These are phyloP conservation scores for Yamadazyma diddensiae DNA, from an alignment of 1,139 yeast species.

Conservation along the genomic window DNA sequence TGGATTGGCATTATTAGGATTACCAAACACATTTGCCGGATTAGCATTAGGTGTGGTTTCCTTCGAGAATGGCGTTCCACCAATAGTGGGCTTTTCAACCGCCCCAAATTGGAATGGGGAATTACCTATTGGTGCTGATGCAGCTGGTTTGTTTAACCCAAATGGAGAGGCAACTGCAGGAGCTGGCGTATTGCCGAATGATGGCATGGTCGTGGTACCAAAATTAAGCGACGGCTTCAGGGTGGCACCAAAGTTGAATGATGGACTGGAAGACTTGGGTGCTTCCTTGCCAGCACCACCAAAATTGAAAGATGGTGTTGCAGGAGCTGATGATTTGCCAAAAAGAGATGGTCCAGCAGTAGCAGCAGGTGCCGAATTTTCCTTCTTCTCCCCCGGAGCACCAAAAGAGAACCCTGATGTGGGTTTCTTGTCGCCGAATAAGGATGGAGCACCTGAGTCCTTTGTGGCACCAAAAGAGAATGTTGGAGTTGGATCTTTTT, in stretches of 20 bases:
- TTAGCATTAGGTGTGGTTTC: neutral
- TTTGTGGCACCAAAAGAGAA: conserved; percentile 12
- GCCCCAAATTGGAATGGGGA: conserved; percentile 10
- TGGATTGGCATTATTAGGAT: conserved; percentile 1
- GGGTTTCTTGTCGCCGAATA: neutral
- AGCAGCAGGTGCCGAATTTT: too few relatives aligned
- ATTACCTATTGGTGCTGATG: conserved; percentile 4
- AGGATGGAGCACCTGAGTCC: neutral
- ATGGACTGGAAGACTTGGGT: conserved; percentile 7
- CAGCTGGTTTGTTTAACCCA: too few relatives aligned
- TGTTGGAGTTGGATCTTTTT: conserved; percentile 6
- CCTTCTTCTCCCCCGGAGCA: too few relatives aligned
- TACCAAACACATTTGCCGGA: conserved; percentile 2
- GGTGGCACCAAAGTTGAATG: conserved; percentile 12
- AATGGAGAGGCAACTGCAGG: conserved; percentile 2
- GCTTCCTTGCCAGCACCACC: conserved; percentile 5
- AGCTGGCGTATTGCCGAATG: conserved; percentile 4
- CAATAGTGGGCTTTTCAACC: conserved; percentile 4
- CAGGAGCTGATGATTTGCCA: too few relatives aligned
- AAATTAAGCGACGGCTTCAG: conserved; percentile 13
- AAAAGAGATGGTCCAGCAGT: neutral
- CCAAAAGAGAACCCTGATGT: neutral
- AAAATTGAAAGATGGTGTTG: too few relatives aligned
- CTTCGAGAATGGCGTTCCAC: neutral
- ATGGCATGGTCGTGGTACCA: conserved; percentile 9